These are phyloP conservation scores for Ascochyta lentis DNA, from an alignment of 2,329 filamentous ascomycete species.

Conservation along the genomic window DNA sequence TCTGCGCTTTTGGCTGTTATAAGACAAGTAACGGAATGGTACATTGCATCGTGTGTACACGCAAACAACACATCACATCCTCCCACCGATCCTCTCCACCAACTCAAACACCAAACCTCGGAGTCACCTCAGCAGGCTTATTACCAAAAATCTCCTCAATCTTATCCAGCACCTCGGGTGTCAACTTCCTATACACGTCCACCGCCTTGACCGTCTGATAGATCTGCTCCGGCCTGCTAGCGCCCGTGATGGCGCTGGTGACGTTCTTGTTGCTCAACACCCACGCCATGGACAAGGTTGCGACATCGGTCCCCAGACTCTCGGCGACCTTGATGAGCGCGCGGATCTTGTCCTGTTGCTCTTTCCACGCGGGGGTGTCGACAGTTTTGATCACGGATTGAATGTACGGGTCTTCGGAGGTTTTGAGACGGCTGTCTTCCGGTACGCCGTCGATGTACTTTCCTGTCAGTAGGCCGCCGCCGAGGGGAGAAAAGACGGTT, in stretches of 20 bases:
- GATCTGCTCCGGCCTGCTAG: constrained; percentile 40
- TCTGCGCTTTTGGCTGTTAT: too few species aligned
- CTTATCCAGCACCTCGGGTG: constrained; percentile 53
- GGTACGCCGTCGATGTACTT: constrained; percentile 69
- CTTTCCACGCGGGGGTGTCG: constrained; percentile 61
- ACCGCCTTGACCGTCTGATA: constrained; percentile 52
- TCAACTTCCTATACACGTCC: constrained; percentile 53
- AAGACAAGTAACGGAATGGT: too few species aligned
- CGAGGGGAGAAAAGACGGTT: constrained; percentile 62
- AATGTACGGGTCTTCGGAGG: constrained; percentile 64
- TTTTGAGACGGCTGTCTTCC: constrained; percentile 63
- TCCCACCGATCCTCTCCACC: too few species aligned
- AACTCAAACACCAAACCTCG: constrained; percentile 28
- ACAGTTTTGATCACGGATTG: constrained; percentile 48
- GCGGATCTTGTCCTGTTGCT: constrained; percentile 64
- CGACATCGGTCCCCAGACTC: constrained; percentile 65
- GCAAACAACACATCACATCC: too few species aligned
- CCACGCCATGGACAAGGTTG: constrained; percentile 46
- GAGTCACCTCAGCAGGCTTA: constrained; percentile 37
- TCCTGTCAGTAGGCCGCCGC: constrained; percentile 64
- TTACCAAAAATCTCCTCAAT: constrained; percentile 45
- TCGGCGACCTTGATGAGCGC: constrained; percentile 62
- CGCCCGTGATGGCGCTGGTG: constrained; percentile 39
- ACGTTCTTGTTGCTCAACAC: constrained; percentile 44
- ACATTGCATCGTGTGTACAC: too few species aligned